Base-by-base conservation (phyloP, 352 stramenopile genomes). In the Pythium chondricola region DNA sequence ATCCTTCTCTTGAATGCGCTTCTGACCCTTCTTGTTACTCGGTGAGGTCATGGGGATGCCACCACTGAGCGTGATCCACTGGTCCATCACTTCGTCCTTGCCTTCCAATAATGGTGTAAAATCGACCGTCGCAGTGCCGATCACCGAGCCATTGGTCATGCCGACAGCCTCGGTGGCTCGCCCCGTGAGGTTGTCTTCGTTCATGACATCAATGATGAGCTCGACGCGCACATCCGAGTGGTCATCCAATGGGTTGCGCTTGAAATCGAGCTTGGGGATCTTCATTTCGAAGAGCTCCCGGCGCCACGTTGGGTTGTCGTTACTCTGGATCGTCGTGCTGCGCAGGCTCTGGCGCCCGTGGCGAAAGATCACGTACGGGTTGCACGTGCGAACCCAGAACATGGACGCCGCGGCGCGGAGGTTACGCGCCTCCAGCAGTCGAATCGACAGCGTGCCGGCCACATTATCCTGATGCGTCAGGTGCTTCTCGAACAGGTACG, bases 341-440 rank as follows among this genome's bases (percentile, higher is more conserved):
- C 80, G 80, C 22, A 64, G 55, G 41, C 65, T 83, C 48, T 83
- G 68, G 55, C 85, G 85, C 31, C 80, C 80, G 22, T 88, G 48
- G 32, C 80, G 77, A 55, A 91, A 91, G 51, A 91, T 91, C 56
- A 91, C 74, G 59, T 91, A 91, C 25, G 80, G 77, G 36, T 88
- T 88, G 58, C 80, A 91, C 29, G 74, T 86, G 47, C 77, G 80
- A 37, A 83, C 65, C 71, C 79, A 88, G 55, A 91, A 91, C 74
- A 91, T 86, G 50, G 80, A 88, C 21, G 76, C 58, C 8, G 70
- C 74, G 17, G 77, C 76, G 17, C 67, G 77, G 35, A 91, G 63
- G 56, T 86, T 82, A 24, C 75, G 73, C 29, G 80, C 80, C 27
- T 83, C 77, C 14, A 91, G 63, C 13, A 91, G 58, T 0, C 80